Percentiles rank a stretch among this genome's conserved stretches.
These are phyloP conservation scores for Amanita fuliginea DNA, from an alignment of 768 basidiomycete genomes.

Conservation along the genomic window DNA sequence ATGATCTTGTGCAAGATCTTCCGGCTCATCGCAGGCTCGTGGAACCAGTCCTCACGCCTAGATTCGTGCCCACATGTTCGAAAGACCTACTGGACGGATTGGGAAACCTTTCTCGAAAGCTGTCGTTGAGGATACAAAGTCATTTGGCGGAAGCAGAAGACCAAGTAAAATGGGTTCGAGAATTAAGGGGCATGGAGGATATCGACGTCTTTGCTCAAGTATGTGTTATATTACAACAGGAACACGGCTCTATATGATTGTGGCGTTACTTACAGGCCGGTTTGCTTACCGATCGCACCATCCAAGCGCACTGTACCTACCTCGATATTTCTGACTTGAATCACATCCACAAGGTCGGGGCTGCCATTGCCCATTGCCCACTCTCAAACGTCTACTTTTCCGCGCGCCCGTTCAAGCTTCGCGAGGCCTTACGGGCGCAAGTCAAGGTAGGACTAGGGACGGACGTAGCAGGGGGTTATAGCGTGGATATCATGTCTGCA, in stretches of 20 bases:
- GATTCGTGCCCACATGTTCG: constrained; percentile 86
- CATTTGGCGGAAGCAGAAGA: constrained; percentile 77
- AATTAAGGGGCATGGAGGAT: constrained; percentile 51
- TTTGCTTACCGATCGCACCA: constrained; percentile 50
- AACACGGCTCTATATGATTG: no score
- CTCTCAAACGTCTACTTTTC: constrained; percentile 87
- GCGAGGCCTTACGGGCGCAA: constrained; percentile 53
- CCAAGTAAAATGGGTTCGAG: constrained; percentile 61
- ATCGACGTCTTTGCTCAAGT: constrained; percentile 69
- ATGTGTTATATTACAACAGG: constrained; percentile 4
- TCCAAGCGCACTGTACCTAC: constrained; percentile 90
- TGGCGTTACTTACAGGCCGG: constrained; percentile 31
- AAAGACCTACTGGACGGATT: constrained; percentile 56
- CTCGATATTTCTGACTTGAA: constrained; percentile 40
- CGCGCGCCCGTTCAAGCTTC: constrained; percentile 51
- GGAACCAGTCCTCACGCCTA: constrained; percentile 78
- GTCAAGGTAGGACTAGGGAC: constrained; percentile 75
- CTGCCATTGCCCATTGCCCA: constrained; percentile 78
- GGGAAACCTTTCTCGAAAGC: constrained; percentile 36
- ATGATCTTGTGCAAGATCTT: constrained; percentile 24
- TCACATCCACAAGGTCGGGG: constrained; percentile 35
- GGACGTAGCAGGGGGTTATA: constrained; percentile 84
- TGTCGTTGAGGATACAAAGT: constrained; percentile 56
- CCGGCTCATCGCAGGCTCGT: constrained; percentile 42
- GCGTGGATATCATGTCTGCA: constrained; percentile 59